Percentiles rank a stretch among this genome's conserved stretches.
phyloP scores from a whole-genome alignment of 192 early-diverging fungal genomes.

The Coemansia reversa region DNA sequence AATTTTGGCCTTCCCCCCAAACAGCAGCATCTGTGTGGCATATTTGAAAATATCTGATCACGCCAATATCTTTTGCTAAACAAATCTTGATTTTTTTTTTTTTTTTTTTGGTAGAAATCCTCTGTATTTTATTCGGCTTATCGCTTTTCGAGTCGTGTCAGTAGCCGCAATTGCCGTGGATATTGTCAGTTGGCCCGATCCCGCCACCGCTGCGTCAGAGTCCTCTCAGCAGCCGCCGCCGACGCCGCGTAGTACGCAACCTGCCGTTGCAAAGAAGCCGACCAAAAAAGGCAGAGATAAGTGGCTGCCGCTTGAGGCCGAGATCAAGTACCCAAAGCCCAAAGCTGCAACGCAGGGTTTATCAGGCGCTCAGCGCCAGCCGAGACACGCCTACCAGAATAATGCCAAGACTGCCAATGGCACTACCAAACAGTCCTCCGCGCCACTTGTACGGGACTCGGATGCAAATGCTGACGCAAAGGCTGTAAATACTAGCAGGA shows the following conservation, averaged over 20 bases:
- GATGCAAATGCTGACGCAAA: slow-evolving; percentile 11
- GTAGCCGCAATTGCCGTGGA: slow-evolving; percentile 35
- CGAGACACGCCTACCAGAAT: slow-evolving; percentile 20
- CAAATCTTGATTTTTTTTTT: neutral
- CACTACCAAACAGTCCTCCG: slow-evolving; percentile 9
- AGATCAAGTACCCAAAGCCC: slow-evolving; percentile 52
- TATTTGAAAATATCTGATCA: neutral
- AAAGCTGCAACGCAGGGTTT: slow-evolving; percentile 26
- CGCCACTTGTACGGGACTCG: slow-evolving; percentile 2
- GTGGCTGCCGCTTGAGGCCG: slow-evolving; percentile 50
- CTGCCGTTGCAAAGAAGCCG: slow-evolving; percentile 24
- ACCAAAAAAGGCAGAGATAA: slow-evolving; percentile 53
- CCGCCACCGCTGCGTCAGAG: slow-evolving; percentile 47
- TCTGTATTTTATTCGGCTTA: neutral
- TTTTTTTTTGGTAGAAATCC: slow-evolving; percentile 3
- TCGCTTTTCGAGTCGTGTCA: neutral
- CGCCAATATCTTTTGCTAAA: slow-evolving; percentile 2
- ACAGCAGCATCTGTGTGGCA: neutral
- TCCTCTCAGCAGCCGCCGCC: slow-evolving; percentile 6
- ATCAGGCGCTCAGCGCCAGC: slow-evolving; percentile 22
- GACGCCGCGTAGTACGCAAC: slow-evolving; percentile 7
- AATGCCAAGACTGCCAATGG: slow-evolving; percentile 7
- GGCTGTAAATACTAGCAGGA: slow-evolving; percentile 14
- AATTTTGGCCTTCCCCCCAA: neutral
- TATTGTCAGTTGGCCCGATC: slow-evolving; percentile 52